Evolutionary conservation across 352 stramenopile genomes (phyloP), one percentile per base, ranked within the genome.

Genomic region (Phytopythium boreale): DNA sequence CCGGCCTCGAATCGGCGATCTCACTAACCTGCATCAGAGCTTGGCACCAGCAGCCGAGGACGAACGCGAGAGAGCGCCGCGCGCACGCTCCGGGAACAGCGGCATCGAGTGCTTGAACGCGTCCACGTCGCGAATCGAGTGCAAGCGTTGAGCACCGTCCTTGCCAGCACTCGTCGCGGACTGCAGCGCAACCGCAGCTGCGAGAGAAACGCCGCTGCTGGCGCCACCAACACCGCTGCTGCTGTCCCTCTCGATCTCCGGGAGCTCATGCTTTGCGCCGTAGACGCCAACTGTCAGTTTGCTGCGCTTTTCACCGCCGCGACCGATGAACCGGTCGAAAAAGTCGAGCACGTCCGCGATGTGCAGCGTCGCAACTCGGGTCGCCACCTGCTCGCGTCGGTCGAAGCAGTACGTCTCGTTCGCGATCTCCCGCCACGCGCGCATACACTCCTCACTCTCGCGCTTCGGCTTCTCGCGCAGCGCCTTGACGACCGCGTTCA

Each of bases 351-450:
- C 59, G 34, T 88, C 81, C 14, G 56, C 63, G 8, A 66, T 69
- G 39, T 83, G 77, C 34, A 91, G 56, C 4, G 72, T 75, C 49
- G 68, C 71, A 24, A 94, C 78, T 8, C 76, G 57, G 5, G 70
- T 66, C 1, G 85, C 87, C 3, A 92, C 77, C 10, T 72, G 77
- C 51, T 82, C 56, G 8, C 71, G 72, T 31, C 79, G 72, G 61
- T 90, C 76, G 64, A 95, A 95, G 53, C 82, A n/a, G 66, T 89
- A 93, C 22, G 77, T 79, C 47, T 88, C 74, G 51, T 67, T 77
- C 0, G 72, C 72, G 56, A 95, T 91, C 61, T 91, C 82, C 2
- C 80, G 68, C 84, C 81, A 92, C 50, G 73, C 71, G 31, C 80
- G 78, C 49, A 75, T 72, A n/a, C 75, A 84, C 49, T 93, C 80